Percentiles rank a stretch among this genome's conserved stretches.
Conservation (phyloP, 345 rosid genomes). For the Bruguiera sexangula region DNA sequence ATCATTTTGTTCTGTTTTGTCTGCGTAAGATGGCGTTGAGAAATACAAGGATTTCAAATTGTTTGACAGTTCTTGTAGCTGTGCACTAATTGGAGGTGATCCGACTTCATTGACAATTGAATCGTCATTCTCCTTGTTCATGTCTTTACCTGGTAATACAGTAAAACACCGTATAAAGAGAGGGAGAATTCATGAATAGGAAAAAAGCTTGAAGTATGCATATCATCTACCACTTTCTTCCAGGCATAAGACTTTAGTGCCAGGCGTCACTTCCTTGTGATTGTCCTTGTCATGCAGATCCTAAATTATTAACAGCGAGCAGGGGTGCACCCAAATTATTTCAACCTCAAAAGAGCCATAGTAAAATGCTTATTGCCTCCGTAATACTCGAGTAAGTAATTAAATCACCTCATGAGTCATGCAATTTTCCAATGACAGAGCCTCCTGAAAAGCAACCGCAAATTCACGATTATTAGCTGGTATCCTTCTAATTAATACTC, state of each 20-base stretch:
- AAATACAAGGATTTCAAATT: slow-evolving; percentile 46
- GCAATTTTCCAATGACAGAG: background rate
- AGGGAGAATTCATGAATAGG: background rate
- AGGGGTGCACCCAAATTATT: background rate
- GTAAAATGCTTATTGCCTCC: background rate
- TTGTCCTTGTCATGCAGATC: slow-evolving; percentile 17
- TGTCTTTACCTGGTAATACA: slow-evolving; percentile 22
- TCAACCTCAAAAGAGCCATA: slow-evolving; percentile 2
- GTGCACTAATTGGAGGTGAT: slow-evolving; percentile 56
- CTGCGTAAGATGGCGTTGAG: slow-evolving; percentile 25
- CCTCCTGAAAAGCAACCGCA: background rate
- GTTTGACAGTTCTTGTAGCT: slow-evolving; percentile 51
- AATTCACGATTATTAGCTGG: background rate
- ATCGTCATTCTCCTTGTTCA: slow-evolving; percentile 48
- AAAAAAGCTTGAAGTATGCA: background rate
- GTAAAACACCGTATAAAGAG: background rate
- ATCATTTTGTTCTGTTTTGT: slow-evolving; percentile 7
- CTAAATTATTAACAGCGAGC: slow-evolving; percentile 1
- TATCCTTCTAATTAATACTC: background rate
- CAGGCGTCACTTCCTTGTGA: slow-evolving; percentile 24
- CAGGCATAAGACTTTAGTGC: background rate
- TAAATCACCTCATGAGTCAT: background rate
- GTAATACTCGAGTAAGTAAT: background rate
- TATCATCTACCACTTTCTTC: background rate
- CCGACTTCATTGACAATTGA: slow-evolving; percentile 23